Base-by-base conservation (phyloP, 768 basidiomycete species). In the Tephrocybe sp. region DNA sequence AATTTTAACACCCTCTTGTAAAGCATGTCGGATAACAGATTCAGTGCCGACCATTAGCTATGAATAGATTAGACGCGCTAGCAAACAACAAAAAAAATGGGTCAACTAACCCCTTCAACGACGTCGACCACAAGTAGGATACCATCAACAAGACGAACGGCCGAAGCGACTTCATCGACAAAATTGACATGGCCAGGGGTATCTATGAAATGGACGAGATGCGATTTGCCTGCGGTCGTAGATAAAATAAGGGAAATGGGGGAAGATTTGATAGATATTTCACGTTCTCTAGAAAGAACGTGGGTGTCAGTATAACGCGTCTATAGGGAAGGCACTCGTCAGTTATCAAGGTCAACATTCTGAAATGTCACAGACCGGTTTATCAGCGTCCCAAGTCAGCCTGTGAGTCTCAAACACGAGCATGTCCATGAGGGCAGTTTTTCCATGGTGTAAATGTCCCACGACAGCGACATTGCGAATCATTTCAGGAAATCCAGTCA, bases 181-280 rank as follows among this genome's bases (percentile, higher is more conserved):
- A 99, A 98, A 69, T 98, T 98, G 52, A 95, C 92, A 61, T 99
- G 97, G 27, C 97, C 97, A 3, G 97, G 97, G 0, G 97, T 98
- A 67, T 99, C 97, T 59, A 99, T 86, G 25, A 98, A 68, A 68
- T 99, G 95, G 44, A 98, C 66, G 18, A 99, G 77, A 68, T 95
- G 89, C 1, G 94, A 97, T 72, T 98, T 98, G 48, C 94, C 92
- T 36, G 79, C 72, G 12, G 92, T 93, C 12, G 82, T 90, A 15
- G 83, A 82, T 4, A 98, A 75, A 47, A 99, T 74, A 44, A 99
- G 78, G 12, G 95, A 97, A 86, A 99, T 96, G 7, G 97, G 94
- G 0, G 89, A 91, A 1, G 96, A 97, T 71, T 98, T 98, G 60
- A 98, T 86, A 9, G 96, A 98, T 52, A 99, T 90, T 59, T 84